Base-by-base conservation (phyloP, 2,329 filamentous ascomycete genomes). In the Xylogone sp. region DNA sequence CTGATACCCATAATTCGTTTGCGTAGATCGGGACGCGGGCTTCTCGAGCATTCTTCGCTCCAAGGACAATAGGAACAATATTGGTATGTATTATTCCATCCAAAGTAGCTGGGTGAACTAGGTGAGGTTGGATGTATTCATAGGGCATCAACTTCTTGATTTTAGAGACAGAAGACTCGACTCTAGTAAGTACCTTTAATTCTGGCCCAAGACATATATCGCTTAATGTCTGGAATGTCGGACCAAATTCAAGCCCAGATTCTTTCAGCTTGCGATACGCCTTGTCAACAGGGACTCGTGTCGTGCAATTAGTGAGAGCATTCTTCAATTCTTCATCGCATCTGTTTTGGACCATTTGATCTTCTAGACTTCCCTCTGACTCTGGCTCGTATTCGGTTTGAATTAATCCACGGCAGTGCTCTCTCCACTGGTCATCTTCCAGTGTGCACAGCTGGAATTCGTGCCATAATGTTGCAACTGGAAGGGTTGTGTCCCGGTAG, bases 31-130 rank as follows among this genome's bases (percentile, higher is more conserved):
- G 21, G 20, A 27, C 27, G 3, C 20, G 29, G 19, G 21, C 21
- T 46, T 46, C 12, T 12, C 19, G 22, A 8, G 10, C 6, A 31
- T 16, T 13, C 12, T 46, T 46, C 21, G 45, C 29, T 4, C n/a
- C 34, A 39, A 39, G 6, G n/a, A 46, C 18, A 5, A 46, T 18
- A 10, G 45, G 45, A 3, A 21, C 21, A 22, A 46, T 21, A 21
- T 27, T 9, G 18, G 27, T 27, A 16, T 83, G 79, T 31, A 82
- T 73, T 65, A 82, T 75, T 2, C 75, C 66, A 56, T 83, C 79
- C 18, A 83, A 66, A 0, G 78, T 81, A 3, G 76, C 72, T 0
- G 79, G 79, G 53, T 83, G 79, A 21, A 83, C 71, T 5, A 80
- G 51, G 53, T 82, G 77, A 3, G 73, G 68, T 52, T 74, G 81